These are phyloP conservation scores for Adansonia gregorii DNA, from an alignment of 441 rosid species.

Conservation along the genomic window DNA sequence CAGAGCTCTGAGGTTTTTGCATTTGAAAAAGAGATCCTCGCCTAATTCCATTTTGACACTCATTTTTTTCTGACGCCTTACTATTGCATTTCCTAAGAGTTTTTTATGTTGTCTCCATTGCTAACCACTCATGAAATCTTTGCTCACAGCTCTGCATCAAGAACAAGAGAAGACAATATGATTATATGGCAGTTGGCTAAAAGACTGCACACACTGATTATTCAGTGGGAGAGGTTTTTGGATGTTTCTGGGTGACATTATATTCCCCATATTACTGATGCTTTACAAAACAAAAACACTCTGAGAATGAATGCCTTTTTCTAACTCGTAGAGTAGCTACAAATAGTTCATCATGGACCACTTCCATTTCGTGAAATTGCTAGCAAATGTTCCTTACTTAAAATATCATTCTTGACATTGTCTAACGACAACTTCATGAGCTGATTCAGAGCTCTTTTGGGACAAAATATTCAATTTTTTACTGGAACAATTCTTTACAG, in stretches of 20 bases:
- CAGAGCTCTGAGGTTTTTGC: neutral
- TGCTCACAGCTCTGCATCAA: conserved; percentile 18
- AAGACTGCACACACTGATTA: neutral
- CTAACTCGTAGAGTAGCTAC: neutral
- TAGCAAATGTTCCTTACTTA: conserved; percentile 2
- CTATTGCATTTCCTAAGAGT: neutral
- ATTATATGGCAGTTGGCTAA: neutral
- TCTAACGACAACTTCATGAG: conserved; percentile 13
- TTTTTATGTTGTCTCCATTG: neutral
- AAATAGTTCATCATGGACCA: conserved; percentile 16
- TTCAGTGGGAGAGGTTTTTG: neutral
- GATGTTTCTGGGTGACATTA: conserved; percentile 7
- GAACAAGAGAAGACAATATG: conserved; percentile 7
- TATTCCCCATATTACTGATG: conserved; percentile 19
- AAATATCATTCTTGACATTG: conserved; percentile 17
- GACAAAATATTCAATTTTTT: conserved; percentile 4
- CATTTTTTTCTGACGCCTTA: neutral
- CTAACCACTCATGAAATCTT: neutral
- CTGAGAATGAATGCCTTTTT: conserved; percentile 2
- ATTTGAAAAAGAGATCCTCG: neutral
- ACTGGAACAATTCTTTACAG: conserved; percentile 2
- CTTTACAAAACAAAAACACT: neutral
- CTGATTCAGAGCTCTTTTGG: conserved; percentile 3
- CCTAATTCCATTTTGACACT: neutral
- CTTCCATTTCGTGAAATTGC: conserved; percentile 7